These are phyloP conservation scores for Komagataella populi DNA, from an alignment of 805 yeast species.

Conservation along the genomic window DNA sequence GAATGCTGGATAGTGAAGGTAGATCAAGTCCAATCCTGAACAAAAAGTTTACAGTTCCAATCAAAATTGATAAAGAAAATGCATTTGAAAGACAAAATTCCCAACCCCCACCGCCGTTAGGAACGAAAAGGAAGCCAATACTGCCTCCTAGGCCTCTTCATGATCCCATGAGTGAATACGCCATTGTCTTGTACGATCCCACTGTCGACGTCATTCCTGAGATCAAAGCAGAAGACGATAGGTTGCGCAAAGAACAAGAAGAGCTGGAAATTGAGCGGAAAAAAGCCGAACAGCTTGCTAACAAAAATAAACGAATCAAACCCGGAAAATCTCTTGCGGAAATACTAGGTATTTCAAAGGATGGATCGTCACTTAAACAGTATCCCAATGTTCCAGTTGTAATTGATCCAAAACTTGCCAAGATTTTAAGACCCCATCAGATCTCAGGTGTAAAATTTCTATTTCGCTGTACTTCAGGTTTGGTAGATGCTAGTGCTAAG, in stretches of 20 bases:
- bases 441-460: conserved; percentile 89
- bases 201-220: conserved; percentile 54
- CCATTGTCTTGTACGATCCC: conserved; percentile 91
- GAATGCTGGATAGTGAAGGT: conserved; percentile 27
- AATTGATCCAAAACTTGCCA: conserved; percentile 78
- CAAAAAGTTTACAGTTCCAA: conserved; percentile 49
- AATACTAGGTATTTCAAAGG: conserved; percentile 55
- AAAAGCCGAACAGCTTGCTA: conserved; percentile 9
- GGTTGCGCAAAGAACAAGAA: conserved; percentile 7
- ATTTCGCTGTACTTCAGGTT: conserved; percentile 82
- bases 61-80: conserved; percentile 25
- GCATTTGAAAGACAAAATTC: conserved; percentile 13
- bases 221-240: conserved; percentile 14
- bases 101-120: conserved; percentile 69
- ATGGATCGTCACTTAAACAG: conserved; percentile 34
- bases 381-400: conserved; percentile 91
- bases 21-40: conserved; percentile 26
- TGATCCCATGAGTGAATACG: conserved; percentile 88
- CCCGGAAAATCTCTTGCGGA: conserved; percentile 64
- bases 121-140: conserved; percentile 56
- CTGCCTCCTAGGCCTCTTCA: conserved; percentile 87
- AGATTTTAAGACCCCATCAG: conserved; percentile 88
- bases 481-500: conserved; percentile 68
- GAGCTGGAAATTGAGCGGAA: conserved; percentile 12
- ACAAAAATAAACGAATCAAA: conserved; percentile 12